Conservation (phyloP, 139 green algal genomes). For the Chlorella sp. region DNA sequence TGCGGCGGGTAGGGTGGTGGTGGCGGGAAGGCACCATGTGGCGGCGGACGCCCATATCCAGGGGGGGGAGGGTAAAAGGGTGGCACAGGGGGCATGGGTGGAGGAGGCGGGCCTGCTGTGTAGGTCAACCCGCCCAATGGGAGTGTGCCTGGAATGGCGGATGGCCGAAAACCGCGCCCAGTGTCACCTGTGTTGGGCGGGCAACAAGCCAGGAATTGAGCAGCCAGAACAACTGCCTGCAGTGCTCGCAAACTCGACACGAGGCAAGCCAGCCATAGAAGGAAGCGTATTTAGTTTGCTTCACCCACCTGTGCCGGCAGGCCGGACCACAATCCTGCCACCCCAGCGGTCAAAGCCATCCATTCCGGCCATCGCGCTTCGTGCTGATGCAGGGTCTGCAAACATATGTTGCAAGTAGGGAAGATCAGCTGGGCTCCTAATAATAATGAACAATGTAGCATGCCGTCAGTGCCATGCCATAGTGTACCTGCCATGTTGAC, state of each 20-base stretch:
- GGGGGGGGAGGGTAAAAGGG: background rate
- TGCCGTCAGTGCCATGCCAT: background rate
- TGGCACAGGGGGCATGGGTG: too few species aligned
- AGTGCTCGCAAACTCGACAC: background rate
- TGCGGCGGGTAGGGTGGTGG: background rate
- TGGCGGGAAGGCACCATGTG: background rate
- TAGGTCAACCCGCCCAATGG: background rate
- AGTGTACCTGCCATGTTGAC: constrained; percentile 55
- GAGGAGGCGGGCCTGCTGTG: background rate
- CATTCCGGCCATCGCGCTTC: constrained; percentile 38
- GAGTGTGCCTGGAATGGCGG: background rate
- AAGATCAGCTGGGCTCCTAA: background rate
- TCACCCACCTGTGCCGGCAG: constrained; percentile 30
- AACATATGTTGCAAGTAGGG: background rate
- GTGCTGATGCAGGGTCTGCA: constrained; percentile 22
- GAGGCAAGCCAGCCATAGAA: background rate
- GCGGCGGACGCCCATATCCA: background rate
- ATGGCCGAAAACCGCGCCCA: background rate
- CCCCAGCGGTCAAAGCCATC: constrained; percentile 40
- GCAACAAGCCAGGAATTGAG: background rate
- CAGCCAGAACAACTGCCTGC: background rate
- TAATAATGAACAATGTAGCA: background rate
- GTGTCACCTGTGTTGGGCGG: background rate
- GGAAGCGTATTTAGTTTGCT: background rate
- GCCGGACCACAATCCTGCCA: constrained; percentile 24